phyloP scores from a whole-genome alignment of 2,329 filamentous ascomycete genomes.

The Penicillium capsulatum region DNA sequence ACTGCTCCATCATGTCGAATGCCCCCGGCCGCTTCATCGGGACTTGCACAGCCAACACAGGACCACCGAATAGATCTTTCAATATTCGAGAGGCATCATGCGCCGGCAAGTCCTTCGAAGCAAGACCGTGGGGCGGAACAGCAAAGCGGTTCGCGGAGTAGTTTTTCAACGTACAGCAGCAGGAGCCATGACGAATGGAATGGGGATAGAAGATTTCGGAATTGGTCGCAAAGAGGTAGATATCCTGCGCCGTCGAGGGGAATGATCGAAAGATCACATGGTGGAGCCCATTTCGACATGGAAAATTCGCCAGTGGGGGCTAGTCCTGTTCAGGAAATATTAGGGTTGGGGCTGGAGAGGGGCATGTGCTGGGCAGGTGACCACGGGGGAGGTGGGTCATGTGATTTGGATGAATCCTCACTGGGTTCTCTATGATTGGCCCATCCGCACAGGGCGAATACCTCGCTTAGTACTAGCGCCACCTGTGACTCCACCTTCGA shows the following conservation, averaged over 20 bases:
- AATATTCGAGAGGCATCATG: constrained; percentile 12
- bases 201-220: constrained; percentile 40
- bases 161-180: constrained; percentile 69
- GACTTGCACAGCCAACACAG: background rate
- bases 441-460: no score
- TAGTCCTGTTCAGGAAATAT: constrained; percentile 19
- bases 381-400: no score
- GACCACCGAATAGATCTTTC: constrained; percentile 21
- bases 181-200: constrained; percentile 64
- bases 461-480: no score
- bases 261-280: constrained; percentile 26
- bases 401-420: no score
- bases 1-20: constrained; percentile 62
- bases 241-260: constrained; percentile 70
- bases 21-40: constrained; percentile 16
- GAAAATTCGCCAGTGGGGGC: constrained; percentile 25
- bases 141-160: constrained; percentile 71
- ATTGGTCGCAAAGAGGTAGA: constrained; percentile 72
- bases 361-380: no score
- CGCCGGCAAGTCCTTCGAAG: constrained; percentile 14
- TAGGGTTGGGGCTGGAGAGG: constrained; percentile 3
- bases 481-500: accelerated
- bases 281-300: constrained; percentile 23
- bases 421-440: constrained; percentile 12
- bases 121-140: constrained; percentile 61